A percentile compares a stretch with the other conserved stretches of the same genome.
phyloP scores from a whole-genome alignment of 306 rosid species.

The Amphicarpaea edgeworthii region DNA sequence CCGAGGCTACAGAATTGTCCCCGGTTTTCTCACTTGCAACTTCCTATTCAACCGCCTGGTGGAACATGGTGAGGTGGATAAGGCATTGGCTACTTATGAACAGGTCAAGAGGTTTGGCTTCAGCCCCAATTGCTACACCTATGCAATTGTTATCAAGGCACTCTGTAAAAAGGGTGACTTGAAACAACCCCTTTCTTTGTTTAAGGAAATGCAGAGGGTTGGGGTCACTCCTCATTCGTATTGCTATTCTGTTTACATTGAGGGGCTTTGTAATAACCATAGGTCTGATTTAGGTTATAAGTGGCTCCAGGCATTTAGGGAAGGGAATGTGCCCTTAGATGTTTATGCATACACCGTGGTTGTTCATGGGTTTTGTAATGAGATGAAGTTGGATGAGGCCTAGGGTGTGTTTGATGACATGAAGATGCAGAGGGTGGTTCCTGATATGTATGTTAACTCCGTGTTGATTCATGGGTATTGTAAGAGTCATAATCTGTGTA shows the following conservation, averaged over 20 bases:
- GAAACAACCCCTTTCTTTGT: conserved; percentile 55
- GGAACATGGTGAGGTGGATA: conserved; percentile 54
- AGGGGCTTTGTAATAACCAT: conserved; percentile 71
- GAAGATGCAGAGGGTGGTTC: conserved; percentile 68
- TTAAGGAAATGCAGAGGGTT: conserved; percentile 74
- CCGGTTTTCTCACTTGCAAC: conserved; percentile 66
- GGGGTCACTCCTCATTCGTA: conserved; percentile 60
- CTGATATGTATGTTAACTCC: conserved; percentile 58
- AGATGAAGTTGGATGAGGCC: conserved; percentile 69
- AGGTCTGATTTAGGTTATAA: conserved; percentile 64
- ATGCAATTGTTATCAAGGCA: conserved; percentile 77
- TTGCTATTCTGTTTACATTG: conserved; percentile 65
- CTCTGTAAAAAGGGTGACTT: conserved; percentile 66
- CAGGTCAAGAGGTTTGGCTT: conserved; percentile 79
- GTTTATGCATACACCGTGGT: conserved; percentile 63
- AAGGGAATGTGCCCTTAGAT: conserved; percentile 52
- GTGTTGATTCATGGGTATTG: conserved; percentile 75
- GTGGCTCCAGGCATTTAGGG: conserved; percentile 61
- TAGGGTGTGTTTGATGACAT: conserved; percentile 64
- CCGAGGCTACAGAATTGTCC: conserved; percentile 64
- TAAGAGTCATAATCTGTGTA: conserved; percentile 58
- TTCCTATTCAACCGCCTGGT: conserved; percentile 75
- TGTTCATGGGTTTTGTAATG: conserved; percentile 80
- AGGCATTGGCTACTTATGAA: conserved; percentile 57
- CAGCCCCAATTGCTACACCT: conserved; percentile 70